Evolutionary conservation across 371 early-diverging fungal genomes (phyloP).

Genomic region (Rhizomucor pusillus): DNA sequence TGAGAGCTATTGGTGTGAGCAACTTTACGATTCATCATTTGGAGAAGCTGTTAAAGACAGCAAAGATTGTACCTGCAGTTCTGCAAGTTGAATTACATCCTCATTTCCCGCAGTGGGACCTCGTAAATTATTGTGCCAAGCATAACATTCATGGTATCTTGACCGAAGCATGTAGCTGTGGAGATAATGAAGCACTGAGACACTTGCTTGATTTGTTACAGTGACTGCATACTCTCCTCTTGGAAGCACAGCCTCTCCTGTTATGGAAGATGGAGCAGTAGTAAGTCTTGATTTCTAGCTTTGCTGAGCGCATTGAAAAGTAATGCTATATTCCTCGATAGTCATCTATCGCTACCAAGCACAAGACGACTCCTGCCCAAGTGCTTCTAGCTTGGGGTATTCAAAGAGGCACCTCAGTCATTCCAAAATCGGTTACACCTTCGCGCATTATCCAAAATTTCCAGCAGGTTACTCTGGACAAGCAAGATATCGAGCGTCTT

Average conservation of each 20-base stretch:
- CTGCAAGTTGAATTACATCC: constrained; percentile 89
- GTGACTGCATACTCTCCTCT: constrained; percentile 90
- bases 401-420: constrained; percentile 62
- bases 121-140: constrained; percentile 59
- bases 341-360: constrained; percentile 62
- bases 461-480: constrained; percentile 40
- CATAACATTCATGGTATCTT: constrained; percentile 24
- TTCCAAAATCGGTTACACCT: constrained; percentile 62
- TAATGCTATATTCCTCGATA: constrained; percentile 15
- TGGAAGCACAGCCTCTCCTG: constrained; percentile 49
- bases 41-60: constrained; percentile 42
- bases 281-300: constrained; percentile 14
- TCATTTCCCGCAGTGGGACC: constrained; percentile 73
- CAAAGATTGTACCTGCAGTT: constrained; percentile 61
- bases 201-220: constrained; percentile 40
- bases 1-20: constrained; percentile 63
- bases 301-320: too few species aligned
- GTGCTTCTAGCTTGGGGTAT: constrained; percentile 74
- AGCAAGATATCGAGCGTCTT: constrained; percentile 21
- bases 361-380: constrained; percentile 70
- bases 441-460: constrained; percentile 54
- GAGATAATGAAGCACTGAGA: not conserved
- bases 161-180: not conserved
- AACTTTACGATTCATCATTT: constrained; percentile 57
- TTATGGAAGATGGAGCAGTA: constrained; percentile 37